These are phyloP conservation scores for Skeletonema potamos DNA, from an alignment of 108 stramenopile species.

Conservation along the genomic window DNA sequence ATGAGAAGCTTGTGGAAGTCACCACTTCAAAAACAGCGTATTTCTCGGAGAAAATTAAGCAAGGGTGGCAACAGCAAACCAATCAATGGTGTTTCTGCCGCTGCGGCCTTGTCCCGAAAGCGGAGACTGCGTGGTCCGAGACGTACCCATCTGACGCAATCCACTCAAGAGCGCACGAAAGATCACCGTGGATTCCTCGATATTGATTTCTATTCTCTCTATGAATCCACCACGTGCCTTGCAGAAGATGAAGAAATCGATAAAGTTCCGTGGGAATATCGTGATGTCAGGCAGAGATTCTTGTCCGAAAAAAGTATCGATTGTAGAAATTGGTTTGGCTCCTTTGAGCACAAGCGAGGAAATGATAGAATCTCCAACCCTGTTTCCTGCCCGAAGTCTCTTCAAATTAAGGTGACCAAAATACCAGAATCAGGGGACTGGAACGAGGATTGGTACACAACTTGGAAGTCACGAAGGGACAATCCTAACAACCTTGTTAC, in stretches of 20 bases:
- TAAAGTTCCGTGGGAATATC: conserved; percentile 70
- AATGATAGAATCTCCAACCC: conserved; percentile 64
- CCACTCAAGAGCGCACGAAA: conserved; percentile 48
- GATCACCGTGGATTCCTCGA: conserved; percentile 63
- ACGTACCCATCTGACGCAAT: conserved; percentile 12
- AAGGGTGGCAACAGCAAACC: not conserved
- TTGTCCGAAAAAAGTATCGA: conserved; percentile 75
- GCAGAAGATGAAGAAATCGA: conserved; percentile 50
- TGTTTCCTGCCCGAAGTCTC: conserved; percentile 65
- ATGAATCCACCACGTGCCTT: conserved; percentile 50
- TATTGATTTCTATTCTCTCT: conserved; percentile 77
- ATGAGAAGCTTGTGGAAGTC: conserved; percentile 27
- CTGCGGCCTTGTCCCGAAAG: conserved; percentile 9
- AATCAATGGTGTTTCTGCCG: conserved; percentile 21
- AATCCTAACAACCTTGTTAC: conserved; percentile 39
- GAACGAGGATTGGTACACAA: conserved; percentile 79
- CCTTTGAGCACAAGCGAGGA: conserved; percentile 39
- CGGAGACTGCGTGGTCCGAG: conserved; percentile 5
- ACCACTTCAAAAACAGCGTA: conserved; percentile 25
- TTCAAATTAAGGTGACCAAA: conserved; percentile 67
- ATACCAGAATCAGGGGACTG: conserved; percentile 68
- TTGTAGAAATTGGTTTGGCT: conserved; percentile 82
- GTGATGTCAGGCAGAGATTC: conserved; percentile 77
- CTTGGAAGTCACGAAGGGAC: conserved; percentile 55
- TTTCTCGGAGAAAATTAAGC: not conserved